Evolutionary conservation across 1,284 basidiomycete genomes (phyloP), one percentile per base, ranked within the genome.

Genomic region (Rhodotorula mucilaginosa): DNA sequence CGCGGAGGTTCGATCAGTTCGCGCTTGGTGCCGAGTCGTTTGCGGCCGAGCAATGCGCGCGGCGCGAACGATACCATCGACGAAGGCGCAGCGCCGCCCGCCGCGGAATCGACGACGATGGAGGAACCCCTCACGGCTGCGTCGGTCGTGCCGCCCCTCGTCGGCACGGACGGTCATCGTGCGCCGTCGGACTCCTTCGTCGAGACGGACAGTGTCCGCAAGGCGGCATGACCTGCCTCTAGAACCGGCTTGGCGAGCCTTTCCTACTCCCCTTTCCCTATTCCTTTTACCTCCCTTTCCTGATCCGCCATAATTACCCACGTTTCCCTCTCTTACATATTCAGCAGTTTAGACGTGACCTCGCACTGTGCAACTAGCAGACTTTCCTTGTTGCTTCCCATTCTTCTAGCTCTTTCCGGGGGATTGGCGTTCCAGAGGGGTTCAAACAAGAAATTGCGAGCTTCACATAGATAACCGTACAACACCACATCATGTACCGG

Each of bases 21-120:
- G 16, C 48, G 66, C 21, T 59, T 72, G 44, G 54, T 72, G 63
- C 58, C 48, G 49, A 18, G 47, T 52, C 56, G 58, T 23, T 48
- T 56, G n/a, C 54, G 54, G 10, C 51, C 29, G 26, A 62, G 63
- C 34, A 62, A 34, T 31, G 67, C 68, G 56, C 54, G 56, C 13
- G 46, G 48, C 29, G 44, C 19, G 16, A 47, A 49, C 8, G 59
- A 48, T 18, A 26, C 16, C 26, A 26, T 60, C 29, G 34, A 26
- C 57, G 58, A 44, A 13, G 23, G 65, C 59, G 48, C 52, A 0
- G 51, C 64, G 10, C 29, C 46, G 31, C 6, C 31, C 18, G 31
- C 16, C 23, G 8, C 18, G 61, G 23, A 15, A 12, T 5, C 12
- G 39, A 44, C 15, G 58, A 26, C 23, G 13, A 12, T 15, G 15